Evolutionary conservation across 495 filamentous ascomycete genomes (phyloP), one percentile per base, ranked within the genome.

Genomic region (Aspergillus leporis): DNA sequence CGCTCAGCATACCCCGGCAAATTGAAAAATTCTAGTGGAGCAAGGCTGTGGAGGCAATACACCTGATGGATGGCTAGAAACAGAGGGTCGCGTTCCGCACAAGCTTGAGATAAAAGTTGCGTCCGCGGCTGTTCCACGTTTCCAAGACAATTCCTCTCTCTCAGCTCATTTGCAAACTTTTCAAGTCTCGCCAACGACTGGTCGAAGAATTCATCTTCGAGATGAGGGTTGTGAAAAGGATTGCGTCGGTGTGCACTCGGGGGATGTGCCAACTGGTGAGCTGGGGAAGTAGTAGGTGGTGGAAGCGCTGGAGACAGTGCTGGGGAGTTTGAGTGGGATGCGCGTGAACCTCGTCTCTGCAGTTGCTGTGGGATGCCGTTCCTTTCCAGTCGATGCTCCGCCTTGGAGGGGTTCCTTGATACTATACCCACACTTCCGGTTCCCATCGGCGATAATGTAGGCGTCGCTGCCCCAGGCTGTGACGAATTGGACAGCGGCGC

Each of bases 61-160:
- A 90, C 55, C 59, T 91, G 88, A 70, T 93, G 90, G 5, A 91
- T 65, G 12, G 76, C 76, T 51, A 92, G 47, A 64, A 88, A 93
- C 64, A 89, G 81, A 25, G 74, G 54, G 61, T 93, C 90, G 10
- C 78, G 68, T 0, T 69, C 47, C 3, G 51, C 9, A 61, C 83
- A 88, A 0, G 89, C 88, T n/a, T 85, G 72, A 4, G 49, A 57
- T 5, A 93, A 64, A 1, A 90, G 74, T 41, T 71, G 61, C 25
- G 85, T 65, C 48, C 89, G 74, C n/a, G 84, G 81, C 28, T 61
- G 63, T 54, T 85, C 83, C 5, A 83, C 59, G 3, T 46, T 47
- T 34, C 61, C 60, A 30, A 69, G 69, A 21, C 66, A 40, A 60
- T 40, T 53, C 58, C 19, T 34, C 18, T 30, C 1, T 0, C 2